These are phyloP conservation scores for Leccinum fibrillosum DNA, from an alignment of 768 basidiomycete genomes.

Conservation along the genomic window DNA sequence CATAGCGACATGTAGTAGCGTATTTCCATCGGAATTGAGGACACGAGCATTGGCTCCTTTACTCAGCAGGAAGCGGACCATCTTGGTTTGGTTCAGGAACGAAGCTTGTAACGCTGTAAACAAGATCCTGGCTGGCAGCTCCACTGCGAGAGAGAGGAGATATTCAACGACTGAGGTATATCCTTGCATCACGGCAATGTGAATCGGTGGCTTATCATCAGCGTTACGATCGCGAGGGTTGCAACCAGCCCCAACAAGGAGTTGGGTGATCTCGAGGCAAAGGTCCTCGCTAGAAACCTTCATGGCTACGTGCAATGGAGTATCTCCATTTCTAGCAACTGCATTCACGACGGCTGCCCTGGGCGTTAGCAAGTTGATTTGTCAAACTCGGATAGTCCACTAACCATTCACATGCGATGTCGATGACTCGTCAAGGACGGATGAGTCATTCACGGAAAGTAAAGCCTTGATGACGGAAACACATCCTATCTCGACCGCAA, in stretches of 20 bases:
- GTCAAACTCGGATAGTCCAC: not conserved
- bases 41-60: not conserved
- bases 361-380: too few relatives aligned
- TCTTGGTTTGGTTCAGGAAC: not conserved
- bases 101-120: not conserved
- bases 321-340: not conserved
- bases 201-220: not conserved
- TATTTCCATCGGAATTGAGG: not conserved
- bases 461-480: not conserved
- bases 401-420: too few relatives aligned
- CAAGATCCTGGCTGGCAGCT: not conserved
- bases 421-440: not conserved
- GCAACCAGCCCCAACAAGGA: constrained; percentile 1
- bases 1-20: not conserved
- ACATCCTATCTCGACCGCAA: constrained; percentile 6
- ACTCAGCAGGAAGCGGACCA: constrained; percentile 1
- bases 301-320: not conserved
- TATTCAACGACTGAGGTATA: not conserved
- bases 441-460: not conserved
- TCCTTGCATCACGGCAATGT: not conserved
- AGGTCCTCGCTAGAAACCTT: not conserved
- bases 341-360: too few relatives aligned
- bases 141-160: not conserved
- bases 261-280: not conserved
- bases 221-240: not conserved